Percentiles rank a stretch among this genome's conserved stretches.
Conservation (phyloP, 768 basidiomycete genomes). For the Trametes meyenii region DNA sequence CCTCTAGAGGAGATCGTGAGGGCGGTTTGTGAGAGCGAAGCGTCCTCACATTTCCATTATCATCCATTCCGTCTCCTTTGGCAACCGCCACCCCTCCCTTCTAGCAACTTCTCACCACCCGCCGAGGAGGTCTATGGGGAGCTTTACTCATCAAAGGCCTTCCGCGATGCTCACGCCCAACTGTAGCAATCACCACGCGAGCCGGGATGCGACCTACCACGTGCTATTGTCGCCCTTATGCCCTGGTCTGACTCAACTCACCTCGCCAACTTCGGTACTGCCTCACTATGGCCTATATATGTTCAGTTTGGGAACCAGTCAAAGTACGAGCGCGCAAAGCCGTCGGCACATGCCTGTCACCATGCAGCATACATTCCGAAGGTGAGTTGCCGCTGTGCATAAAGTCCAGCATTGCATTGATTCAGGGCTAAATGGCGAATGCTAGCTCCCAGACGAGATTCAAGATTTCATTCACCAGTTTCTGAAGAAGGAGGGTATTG, state of each 20-base stretch:
- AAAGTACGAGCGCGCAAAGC: constrained; percentile 40
- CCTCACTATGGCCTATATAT: constrained; percentile 44
- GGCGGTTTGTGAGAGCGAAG: neutral
- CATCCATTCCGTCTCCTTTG: neutral
- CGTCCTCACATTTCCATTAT: neutral
- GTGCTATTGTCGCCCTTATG: constrained; percentile 16
- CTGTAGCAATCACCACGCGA: constrained; percentile 18
- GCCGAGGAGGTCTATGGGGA: too few relatives aligned
- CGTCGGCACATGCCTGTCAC: constrained; percentile 37
- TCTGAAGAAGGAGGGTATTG: neutral
- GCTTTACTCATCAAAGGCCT: neutral
- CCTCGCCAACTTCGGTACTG: constrained; percentile 31
- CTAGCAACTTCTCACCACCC: too few relatives aligned
- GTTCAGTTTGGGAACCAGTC: constrained; percentile 4
- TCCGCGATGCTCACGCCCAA: constrained; percentile 13
- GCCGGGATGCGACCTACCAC: neutral
- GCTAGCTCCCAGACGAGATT: too few relatives aligned
- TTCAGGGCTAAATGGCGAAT: too few relatives aligned
- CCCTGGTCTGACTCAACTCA: constrained; percentile 32
- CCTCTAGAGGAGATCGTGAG: neutral
- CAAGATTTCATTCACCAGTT: too few relatives aligned
- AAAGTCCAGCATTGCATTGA: too few relatives aligned
- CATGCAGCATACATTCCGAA: constrained; percentile 50
- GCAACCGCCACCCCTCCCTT: too few relatives aligned
- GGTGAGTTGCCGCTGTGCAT: too few relatives aligned